Conservation (phyloP, 805 yeast genomes). For the Torulaspora microellipsoides region DNA sequence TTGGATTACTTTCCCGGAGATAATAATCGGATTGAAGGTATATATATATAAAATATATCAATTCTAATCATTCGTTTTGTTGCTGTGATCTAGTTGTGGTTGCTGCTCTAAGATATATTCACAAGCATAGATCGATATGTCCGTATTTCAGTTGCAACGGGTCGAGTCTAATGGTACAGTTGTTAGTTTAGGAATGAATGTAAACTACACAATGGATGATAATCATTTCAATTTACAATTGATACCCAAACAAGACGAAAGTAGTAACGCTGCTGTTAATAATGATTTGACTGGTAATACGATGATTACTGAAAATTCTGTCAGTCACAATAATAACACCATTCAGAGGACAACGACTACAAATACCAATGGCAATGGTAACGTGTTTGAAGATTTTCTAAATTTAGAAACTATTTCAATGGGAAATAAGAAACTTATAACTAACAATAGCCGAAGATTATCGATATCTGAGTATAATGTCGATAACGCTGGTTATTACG, state of each 20-base stretch:
- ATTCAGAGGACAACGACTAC: constrained; percentile 5
- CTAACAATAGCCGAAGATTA: constrained; percentile 17
- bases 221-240: constrained; percentile 19
- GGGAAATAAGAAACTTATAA: background rate
- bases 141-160: constrained; percentile 15
- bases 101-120: too few relatives aligned
- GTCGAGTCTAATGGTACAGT: constrained; percentile 21
- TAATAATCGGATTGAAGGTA: too few relatives aligned
- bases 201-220: constrained; percentile 1
- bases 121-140: constrained; percentile 7
- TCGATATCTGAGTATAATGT: constrained; percentile 31
- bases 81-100: too few relatives aligned
- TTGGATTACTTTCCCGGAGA: too few relatives aligned
- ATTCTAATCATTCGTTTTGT: too few relatives aligned
- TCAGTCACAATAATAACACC: background rate
- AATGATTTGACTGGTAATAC: constrained; percentile 34
- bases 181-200: constrained; percentile 12
- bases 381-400: constrained; percentile 10
- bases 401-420: constrained; percentile 9
- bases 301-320: constrained; percentile 15
- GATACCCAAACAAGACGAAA: constrained; percentile 12
- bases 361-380: background rate
- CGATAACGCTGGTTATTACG: constrained; percentile 29
- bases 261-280: constrained; percentile 11
- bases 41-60: too few relatives aligned